phyloP scores from a whole-genome alignment of 2,329 filamentous ascomycete species.

The Juglanconis oblonga region DNA sequence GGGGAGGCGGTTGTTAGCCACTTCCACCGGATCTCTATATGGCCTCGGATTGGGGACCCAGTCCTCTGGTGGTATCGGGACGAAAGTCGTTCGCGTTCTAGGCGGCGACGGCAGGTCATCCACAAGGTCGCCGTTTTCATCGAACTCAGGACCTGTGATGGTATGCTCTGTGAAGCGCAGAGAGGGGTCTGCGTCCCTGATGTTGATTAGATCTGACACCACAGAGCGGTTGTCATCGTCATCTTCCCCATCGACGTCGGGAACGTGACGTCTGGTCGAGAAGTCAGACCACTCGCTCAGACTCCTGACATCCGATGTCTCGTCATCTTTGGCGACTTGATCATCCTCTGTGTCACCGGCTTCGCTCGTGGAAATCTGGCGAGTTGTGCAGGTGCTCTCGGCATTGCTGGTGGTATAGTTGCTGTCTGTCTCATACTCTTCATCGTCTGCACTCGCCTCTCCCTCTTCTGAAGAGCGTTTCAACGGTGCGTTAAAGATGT shows the following conservation, averaged over 20 bases:
- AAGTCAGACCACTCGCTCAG: slow-evolving; percentile 89
- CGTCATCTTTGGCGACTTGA: slow-evolving; percentile 37
- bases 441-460: slow-evolving; percentile 54
- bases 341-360: slow-evolving; percentile 42
- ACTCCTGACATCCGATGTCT: slow-evolving; percentile 58
- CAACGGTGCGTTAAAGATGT: slow-evolving; percentile 89
- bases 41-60: slow-evolving; percentile 76
- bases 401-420: slow-evolving; percentile 76
- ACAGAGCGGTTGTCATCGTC: slow-evolving; percentile 32
- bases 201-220: slow-evolving; percentile 39
- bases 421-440: slow-evolving; percentile 68
- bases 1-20: slow-evolving; percentile 85
- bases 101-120: slow-evolving; percentile 36
- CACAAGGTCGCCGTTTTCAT: slow-evolving; percentile 33
- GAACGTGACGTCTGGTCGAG: slow-evolving; percentile 68
- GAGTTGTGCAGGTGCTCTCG: slow-evolving; percentile 79
- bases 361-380: slow-evolving; percentile 53
- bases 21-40: slow-evolving; percentile 74
- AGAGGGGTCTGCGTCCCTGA: slow-evolving; percentile 30
- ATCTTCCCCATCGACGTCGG: slow-evolving; percentile 37
- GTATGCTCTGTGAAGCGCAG: slow-evolving; percentile 18
- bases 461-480: slow-evolving; percentile 33
- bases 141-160: slow-evolving; percentile 23
- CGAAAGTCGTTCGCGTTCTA: slow-evolving; percentile 63
- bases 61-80: slow-evolving; percentile 81